Conservation (phyloP, 1,284 basidiomycete species). For the Sanghuangporus sanghuang region DNA sequence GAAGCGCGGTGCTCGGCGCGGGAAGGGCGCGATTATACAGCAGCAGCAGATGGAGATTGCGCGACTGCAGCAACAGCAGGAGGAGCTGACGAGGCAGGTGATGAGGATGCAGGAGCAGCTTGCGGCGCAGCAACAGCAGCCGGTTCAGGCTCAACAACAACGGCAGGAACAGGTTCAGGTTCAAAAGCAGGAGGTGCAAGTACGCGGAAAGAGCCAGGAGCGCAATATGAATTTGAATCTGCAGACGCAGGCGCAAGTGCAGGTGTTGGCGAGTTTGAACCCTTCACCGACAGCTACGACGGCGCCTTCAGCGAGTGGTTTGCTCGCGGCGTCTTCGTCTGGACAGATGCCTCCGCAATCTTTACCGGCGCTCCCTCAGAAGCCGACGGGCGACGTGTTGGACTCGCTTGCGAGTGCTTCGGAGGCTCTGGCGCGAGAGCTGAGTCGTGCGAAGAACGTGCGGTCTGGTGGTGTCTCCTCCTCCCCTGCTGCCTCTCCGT, state of each 20-base stretch:
- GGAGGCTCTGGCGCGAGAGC: slow-evolving; percentile 78
- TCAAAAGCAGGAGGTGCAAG: not conserved
- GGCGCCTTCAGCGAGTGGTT: slow-evolving; percentile 17
- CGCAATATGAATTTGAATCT: too few species aligned
- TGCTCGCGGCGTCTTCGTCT: too few species aligned
- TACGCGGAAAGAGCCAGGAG: not conserved
- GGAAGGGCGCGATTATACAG: slow-evolving; percentile 40
- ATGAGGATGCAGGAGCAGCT: slow-evolving; percentile 2
- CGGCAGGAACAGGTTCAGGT: not conserved
- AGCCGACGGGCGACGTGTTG: slow-evolving; percentile 37
- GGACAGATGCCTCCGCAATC: not conserved
- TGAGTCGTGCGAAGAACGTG: slow-evolving; percentile 50
- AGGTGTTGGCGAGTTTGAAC: not conserved
- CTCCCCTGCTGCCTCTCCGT: too few species aligned
- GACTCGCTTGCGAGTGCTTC: slow-evolving; percentile 74
- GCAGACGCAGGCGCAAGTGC: not conserved
- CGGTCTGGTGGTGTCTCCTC: not conserved
- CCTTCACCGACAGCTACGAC: not conserved
- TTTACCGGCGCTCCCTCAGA: slow-evolving; percentile 12
- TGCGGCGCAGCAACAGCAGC: slow-evolving; percentile 7
- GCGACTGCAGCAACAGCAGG: slow-evolving; percentile 9
- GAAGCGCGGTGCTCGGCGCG: slow-evolving; percentile 74
- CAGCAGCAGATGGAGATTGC: slow-evolving; percentile 18
- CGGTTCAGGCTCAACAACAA: not conserved
- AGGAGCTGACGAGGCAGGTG: slow-evolving; percentile 6